A percentile compares a stretch with the other conserved stretches of the same genome.
Conservation (phyloP, 2,329 filamentous ascomycete species). For the Fusarium burgessii region DNA sequence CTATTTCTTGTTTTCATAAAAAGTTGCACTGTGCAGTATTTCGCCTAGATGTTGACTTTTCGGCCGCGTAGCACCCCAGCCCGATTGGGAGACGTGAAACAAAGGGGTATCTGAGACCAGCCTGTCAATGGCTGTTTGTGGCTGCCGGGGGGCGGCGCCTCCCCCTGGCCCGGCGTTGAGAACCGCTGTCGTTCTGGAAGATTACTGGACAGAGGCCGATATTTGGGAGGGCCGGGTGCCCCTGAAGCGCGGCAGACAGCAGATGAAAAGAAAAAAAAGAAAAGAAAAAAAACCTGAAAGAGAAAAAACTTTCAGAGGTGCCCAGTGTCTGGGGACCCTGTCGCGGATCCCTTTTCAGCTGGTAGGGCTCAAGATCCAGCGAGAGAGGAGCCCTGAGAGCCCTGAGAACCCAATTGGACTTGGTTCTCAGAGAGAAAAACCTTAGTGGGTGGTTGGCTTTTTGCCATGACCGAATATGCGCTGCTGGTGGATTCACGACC, state of each 20-base stretch:
- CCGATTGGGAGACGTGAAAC: slow-evolving; percentile 46
- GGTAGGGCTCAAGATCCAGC: slow-evolving; percentile 32
- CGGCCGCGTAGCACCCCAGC: slow-evolving; percentile 33
- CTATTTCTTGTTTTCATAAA: slow-evolving; percentile 9
- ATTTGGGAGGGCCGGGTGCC: slow-evolving; percentile 31
- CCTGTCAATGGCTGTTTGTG: slow-evolving; percentile 39
- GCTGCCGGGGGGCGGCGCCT: slow-evolving; percentile 43
- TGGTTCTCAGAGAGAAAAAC: slow-evolving; percentile 2
- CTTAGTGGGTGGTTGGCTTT: slow-evolving; percentile 14
- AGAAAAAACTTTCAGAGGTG: slow-evolving; percentile 23
- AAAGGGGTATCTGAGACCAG: slow-evolving; percentile 29
- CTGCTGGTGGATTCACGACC: slow-evolving; percentile 35
- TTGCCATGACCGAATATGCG: slow-evolving; percentile 5
- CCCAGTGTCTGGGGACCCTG: slow-evolving; percentile 34
- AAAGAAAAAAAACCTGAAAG: neutral
- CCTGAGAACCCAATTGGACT: neutral
- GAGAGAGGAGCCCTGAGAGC: neutral
- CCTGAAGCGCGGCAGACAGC: slow-evolving; percentile 31
- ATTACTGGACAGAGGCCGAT: slow-evolving; percentile 24
- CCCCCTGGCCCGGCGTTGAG: slow-evolving; percentile 40
- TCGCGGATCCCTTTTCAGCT: slow-evolving; percentile 45
- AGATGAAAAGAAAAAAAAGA: slow-evolving; percentile 16
- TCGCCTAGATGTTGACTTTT: slow-evolving; percentile 17
- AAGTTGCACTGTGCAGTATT: slow-evolving; percentile 19
- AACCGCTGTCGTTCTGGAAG: slow-evolving; percentile 17